Base-by-base conservation (phyloP, 176 grass and related monocot genomes). In the Poa pratensis region DNA sequence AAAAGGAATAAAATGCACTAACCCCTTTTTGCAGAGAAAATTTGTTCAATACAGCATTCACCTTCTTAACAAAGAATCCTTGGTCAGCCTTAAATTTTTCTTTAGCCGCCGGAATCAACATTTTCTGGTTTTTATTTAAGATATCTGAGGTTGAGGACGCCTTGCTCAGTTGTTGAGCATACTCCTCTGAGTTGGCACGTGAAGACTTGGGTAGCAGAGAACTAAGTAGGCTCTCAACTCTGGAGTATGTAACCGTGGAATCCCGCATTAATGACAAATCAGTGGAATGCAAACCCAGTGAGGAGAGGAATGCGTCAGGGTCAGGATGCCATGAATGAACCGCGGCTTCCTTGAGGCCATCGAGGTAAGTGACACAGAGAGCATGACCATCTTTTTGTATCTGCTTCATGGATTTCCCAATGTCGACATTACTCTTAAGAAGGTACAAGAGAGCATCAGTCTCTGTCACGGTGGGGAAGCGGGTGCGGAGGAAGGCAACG, bases 111-210 rank as follows among this genome's bases (percentile, higher is more conserved):
- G 12, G 49, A 24, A 76, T 66, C 43, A 84, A 77, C 11, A 6
- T 77, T 77, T 85, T 77, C n/a, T 77, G 60, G 34, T 28, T 65
- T 23, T 37, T 8, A 65, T 73, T 76, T 10, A 84, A 53, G 5
- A 77, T 39, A 18, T 3, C 19, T 40, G 75, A 58, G 30, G 52
- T 24, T 43, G n/a, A 58, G 12, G 13, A 6, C 14, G 7, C 30
- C 48, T 67, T 4, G 42, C 53, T 66, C 30, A 3, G 6, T 3
- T 23, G 9, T 2, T 16, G 35, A 15, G 8, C 15, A 9, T 20
- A 12, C 42, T 51, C 16, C 34, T 77, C 73, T 60, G 54, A 22
- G 6, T 40, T 42, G 15, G 72, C 2, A 78, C 51, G 52, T 37
- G 75, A 59, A 54, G 1, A 84, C 14, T 76, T 51, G 1, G 28